These are phyloP conservation scores for Kernera saxatilis DNA, from an alignment of 345 rosid species.

Conservation along the genomic window DNA sequence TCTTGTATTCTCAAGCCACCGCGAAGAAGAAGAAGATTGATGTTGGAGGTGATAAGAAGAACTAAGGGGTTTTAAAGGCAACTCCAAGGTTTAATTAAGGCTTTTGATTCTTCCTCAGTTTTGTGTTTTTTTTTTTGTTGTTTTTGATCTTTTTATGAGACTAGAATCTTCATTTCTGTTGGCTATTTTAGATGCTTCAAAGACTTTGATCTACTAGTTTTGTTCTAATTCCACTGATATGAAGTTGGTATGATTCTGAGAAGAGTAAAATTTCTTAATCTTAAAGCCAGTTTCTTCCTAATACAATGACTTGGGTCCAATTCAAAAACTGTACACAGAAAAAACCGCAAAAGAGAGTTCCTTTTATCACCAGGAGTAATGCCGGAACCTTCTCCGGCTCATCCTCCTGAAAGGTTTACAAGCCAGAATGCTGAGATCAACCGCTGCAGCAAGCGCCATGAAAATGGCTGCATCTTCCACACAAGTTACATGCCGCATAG, in stretches of 20 bases:
- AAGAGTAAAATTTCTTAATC: slow-evolving; percentile 2
- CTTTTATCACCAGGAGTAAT: slow-evolving; percentile 43
- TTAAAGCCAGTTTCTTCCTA: slow-evolving; percentile 20
- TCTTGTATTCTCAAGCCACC: slow-evolving; percentile 81
- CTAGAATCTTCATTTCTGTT: slow-evolving; percentile 9
- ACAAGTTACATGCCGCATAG: slow-evolving; percentile 84
- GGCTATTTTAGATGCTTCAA: slow-evolving; percentile 1
- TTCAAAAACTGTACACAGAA: slow-evolving; percentile 30
- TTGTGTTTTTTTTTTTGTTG: not conserved
- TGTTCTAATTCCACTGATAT: not conserved
- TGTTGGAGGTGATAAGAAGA: slow-evolving; percentile 40
- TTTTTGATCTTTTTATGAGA: not conserved
- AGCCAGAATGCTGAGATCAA: slow-evolving; percentile 89
- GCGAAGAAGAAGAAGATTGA: slow-evolving; percentile 52
- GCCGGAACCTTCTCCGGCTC: slow-evolving; percentile 55
- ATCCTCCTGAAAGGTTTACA: slow-evolving; percentile 82
- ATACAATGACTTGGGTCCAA: slow-evolving; percentile 16
- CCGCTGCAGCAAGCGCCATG: slow-evolving; percentile 94
- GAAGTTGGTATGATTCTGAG: slow-evolving; percentile 4
- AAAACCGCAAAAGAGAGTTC: not conserved
- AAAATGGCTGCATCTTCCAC: slow-evolving; percentile 96
- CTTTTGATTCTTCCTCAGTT: slow-evolving; percentile 5
- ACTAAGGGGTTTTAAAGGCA: slow-evolving; percentile 9
- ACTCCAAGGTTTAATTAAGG: not conserved
- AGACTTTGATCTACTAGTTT: slow-evolving; percentile 9